Conservation (phyloP, 2,329 filamentous ascomycete genomes). For the Didymella keratinophila region DNA sequence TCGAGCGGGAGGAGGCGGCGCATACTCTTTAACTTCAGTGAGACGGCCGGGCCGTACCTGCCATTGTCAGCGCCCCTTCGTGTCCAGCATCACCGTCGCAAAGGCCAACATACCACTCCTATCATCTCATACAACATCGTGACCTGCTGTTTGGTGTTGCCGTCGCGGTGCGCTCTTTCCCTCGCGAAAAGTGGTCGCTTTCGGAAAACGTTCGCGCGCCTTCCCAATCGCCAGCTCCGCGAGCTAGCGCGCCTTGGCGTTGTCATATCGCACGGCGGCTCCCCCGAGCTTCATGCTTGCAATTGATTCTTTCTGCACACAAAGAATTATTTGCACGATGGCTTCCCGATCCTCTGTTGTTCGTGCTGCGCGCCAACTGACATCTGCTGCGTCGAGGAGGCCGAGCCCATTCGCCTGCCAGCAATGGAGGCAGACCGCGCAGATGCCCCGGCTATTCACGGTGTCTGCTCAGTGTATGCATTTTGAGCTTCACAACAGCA, state of each 20-base stretch:
- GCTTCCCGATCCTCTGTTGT: conserved; percentile 44
- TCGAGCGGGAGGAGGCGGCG: conserved; percentile 33
- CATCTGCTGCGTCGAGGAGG: conserved; percentile 35
- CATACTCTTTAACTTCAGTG: conserved; percentile 91
- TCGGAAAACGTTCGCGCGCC: conserved; percentile 29
- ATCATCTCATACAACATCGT: conserved; percentile 97
- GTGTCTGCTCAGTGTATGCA: conserved; percentile 46
- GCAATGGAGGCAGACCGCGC: conserved; percentile 33
- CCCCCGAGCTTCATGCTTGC: conserved; percentile 12
- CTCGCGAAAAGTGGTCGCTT: conserved; percentile 30
- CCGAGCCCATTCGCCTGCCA: conserved; percentile 38
- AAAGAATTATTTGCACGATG: conserved; percentile 38
- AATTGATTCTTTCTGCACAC: conserved; percentile 23
- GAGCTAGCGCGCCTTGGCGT: conserved; percentile 18
- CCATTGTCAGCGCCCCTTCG: conserved; percentile 17
- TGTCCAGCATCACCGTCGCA: neutral
- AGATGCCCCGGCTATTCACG: conserved; percentile 50
- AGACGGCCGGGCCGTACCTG: conserved; percentile 93
- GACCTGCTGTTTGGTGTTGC: conserved; percentile 19
- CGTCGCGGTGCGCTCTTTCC: conserved; percentile 18
- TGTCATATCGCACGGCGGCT: conserved; percentile 16
- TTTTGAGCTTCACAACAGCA: conserved; percentile 8
- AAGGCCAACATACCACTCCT: conserved; percentile 75
- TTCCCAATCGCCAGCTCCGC: conserved; percentile 21
- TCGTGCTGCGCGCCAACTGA: conserved; percentile 48